Evolutionary conservation across 306 rosid species (phyloP), one percentile per base, ranked within the genome.

Genomic region (Spatholobus suberectus): DNA sequence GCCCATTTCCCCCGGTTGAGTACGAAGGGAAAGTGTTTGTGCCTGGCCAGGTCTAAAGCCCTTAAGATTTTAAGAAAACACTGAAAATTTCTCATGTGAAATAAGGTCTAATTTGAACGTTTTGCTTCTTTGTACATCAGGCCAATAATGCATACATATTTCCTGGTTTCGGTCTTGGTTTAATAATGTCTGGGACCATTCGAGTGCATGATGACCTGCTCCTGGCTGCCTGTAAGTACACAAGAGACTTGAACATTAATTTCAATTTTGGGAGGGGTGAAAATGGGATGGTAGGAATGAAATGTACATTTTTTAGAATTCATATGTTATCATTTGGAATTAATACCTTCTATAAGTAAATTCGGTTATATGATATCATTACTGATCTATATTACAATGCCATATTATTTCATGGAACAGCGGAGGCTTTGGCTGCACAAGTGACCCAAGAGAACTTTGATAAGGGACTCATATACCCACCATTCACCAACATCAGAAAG

Each of bases 151-250:
- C 99, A 14, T 96, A 96, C 93, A 91, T 96, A 65, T 96, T 96
- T 43, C 99, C 99, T 46, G 99, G 99, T 44, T 87, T 96, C 2
- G 99, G 98, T 55, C 90, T 96, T 1, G 99, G 99, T 74, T 82
- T 96, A 46, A 79, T 96, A 55, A 93, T 96, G 99, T 96, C 99
- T 0, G 99, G 98, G 12, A 89, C 98, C 26, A 92, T 96, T 82
- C 96, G 99, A 3, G 97, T 96, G 61, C 99, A 94, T 0, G 94
- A 96, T 0, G 99, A 96, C 84, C 90, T 96, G 89, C 99, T 96
- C 89, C 91, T 96, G 54, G 97, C 99, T 65, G 99, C 99, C 41
- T 92, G 99, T 96, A 90, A 96, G 98, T 88, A 37, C 62, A 5
- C 72, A 67, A 38, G 13, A 34, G 8, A 59, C 37, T 59, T 57